phyloP scores from a whole-genome alignment of 805 yeast genomes.

The Candida khao-thaluensis region DNA sequence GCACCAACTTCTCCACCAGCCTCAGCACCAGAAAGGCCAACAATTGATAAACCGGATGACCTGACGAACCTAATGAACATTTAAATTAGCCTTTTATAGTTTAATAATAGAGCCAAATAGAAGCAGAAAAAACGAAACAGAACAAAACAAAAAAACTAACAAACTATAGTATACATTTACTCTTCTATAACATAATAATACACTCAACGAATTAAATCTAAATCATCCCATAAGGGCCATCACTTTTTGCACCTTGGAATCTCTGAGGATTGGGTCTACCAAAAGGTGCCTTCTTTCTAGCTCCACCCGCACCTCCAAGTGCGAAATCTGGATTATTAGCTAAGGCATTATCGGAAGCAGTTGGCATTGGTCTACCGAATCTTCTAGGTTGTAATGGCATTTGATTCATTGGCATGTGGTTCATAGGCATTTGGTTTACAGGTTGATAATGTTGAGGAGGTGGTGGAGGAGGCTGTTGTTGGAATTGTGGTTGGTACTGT shows the following conservation, averaged over 20 bases:
- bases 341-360: slow-evolving; percentile 39
- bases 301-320: slow-evolving; percentile 21
- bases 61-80: neutral
- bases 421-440: slow-evolving; percentile 12
- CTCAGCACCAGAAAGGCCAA: slow-evolving; percentile 14
- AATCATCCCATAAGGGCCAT: slow-evolving; percentile 25
- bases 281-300: slow-evolving; percentile 14
- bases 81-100: neutral
- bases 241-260: slow-evolving; percentile 15
- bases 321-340: slow-evolving; percentile 42
- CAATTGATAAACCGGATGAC: slow-evolving; percentile 14
- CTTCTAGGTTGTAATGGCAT: slow-evolving; percentile 11
- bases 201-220: slow-evolving; percentile 7
- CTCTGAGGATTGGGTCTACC: slow-evolving; percentile 5
- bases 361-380: slow-evolving; percentile 22
- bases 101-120: no score
- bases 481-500: slow-evolving; percentile 21
- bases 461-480: slow-evolving; percentile 19
- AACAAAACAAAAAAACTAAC: no score
- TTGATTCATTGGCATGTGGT: slow-evolving; percentile 17
- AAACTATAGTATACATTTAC: neutral
- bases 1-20: neutral
- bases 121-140: no score
- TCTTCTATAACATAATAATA: slow-evolving; percentile 6
- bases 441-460: slow-evolving; percentile 16